A percentile compares a stretch with the other conserved stretches of the same genome.
phyloP scores from a whole-genome alignment of 1,284 basidiomycete genomes.

The Naganishia cerealis region DNA sequence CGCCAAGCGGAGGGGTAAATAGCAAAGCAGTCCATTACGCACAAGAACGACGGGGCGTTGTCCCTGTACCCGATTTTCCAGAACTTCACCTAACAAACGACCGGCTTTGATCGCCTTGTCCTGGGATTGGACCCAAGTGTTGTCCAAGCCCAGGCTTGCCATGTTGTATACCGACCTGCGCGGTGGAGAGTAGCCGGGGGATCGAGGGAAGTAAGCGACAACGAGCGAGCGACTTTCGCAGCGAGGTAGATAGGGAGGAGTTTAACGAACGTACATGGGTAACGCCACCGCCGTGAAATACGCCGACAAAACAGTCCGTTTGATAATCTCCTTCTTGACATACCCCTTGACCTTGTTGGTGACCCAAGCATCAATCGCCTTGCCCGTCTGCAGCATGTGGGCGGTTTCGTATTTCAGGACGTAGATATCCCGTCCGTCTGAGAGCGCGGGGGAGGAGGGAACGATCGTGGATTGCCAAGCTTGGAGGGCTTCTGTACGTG shows the following conservation, averaged over 20 bases:
- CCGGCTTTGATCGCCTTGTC: constrained; percentile 59
- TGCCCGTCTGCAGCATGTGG: constrained; percentile 55
- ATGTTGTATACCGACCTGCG: constrained; percentile 49
- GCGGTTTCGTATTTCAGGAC: constrained; percentile 53
- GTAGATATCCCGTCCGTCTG: constrained; percentile 55
- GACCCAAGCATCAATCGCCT: constrained; percentile 54
- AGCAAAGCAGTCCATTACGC: constrained; percentile 29
- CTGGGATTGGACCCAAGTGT: constrained; percentile 55
- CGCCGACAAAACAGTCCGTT: constrained; percentile 59
- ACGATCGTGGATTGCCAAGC: constrained; percentile 46
- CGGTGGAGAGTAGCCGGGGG: neutral
- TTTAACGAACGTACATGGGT: constrained; percentile 54
- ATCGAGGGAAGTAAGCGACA: constrained; percentile 40
- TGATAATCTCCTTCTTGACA: constrained; percentile 57
- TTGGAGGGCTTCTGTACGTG: constrained; percentile 53
- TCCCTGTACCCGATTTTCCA: constrained; percentile 60
- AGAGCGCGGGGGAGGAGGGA: constrained; percentile 18
- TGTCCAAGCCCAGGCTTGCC: constrained; percentile 52
- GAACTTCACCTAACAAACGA: constrained; percentile 59
- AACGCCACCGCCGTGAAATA: constrained; percentile 60
- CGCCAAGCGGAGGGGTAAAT: too few relatives aligned
- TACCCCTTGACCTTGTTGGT: constrained; percentile 51
- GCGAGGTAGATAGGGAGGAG: too few relatives aligned
- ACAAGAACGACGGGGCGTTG: constrained; percentile 59
- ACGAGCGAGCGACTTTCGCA: too few relatives aligned